Base-by-base conservation (phyloP, 768 basidiomycete genomes). In the Bullera alba region DNA sequence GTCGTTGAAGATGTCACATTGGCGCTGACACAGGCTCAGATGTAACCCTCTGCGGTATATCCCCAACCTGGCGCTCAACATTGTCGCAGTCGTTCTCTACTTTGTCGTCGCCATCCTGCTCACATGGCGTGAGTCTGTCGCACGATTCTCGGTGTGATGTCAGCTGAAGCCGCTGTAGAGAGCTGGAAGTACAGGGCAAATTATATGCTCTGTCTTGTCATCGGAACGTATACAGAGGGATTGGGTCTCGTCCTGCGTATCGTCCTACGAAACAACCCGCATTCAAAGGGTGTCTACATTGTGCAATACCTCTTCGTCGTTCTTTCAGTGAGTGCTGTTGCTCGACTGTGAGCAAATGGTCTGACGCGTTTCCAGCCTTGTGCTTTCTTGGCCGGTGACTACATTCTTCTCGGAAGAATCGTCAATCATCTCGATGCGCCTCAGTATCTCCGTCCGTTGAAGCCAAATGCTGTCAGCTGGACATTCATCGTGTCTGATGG, bases 1-100 rank as follows among this genome's bases (percentile, higher is more conserved):
- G 22, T 39, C 19, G 37, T 8, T 21, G 12, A 39, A 10, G 7
- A 39, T 34, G 8, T 34, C 32, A 34, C 32, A n/a, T 34, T 34
- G 32, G 8, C 32, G n/a, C 32, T 34, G 32, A 34, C 32, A 34
- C n/a, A 10, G n/a, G 8, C 32, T 21, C 36, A 70, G 64, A 32
- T 72, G 71, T 42, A 73, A 73, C 47, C 71, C 71, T n/a, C 50
- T 73, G 15, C 63, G 69, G 43, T 73, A 73, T 42, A 57, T 73
- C 17, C 71, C 71, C 5, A 56, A 50, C 21, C 42, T 59, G n/a
- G 27, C 69, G 30, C 48, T 61, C 16, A 67, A 70, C 17, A 50
- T 57, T 27, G 48, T 62, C 2, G 63, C 67, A 15, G 47, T 61
- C 1, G 57, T 53, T 3, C 54, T 73, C 10, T 73, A 73, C 41